Conservation (phyloP, 1,284 basidiomycete species). For the Puccinia polysora region DNA sequence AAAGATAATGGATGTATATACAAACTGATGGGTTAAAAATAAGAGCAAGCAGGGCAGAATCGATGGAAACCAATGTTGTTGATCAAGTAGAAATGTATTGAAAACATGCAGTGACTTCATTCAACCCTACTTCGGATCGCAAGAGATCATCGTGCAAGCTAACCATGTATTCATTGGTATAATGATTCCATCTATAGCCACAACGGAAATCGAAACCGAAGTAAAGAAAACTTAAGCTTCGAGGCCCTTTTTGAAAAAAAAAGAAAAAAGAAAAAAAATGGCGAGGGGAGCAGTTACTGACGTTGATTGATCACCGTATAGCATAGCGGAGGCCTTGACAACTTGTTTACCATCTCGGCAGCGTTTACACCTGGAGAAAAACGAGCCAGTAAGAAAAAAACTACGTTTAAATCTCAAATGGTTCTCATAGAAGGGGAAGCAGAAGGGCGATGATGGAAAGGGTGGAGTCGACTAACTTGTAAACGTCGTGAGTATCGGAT, state of each 20-base stretch:
- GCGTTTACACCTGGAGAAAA: conserved; percentile 57
- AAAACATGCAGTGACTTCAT: conserved; percentile 64
- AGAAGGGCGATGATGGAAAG: not conserved
- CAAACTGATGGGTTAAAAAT: no score
- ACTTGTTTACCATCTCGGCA: conserved; percentile 70
- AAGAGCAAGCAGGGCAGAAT: no score
- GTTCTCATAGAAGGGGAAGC: no score
- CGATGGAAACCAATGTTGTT: no score
- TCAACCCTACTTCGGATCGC: conserved; percentile 75
- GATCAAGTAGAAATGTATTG: conserved; percentile 50
- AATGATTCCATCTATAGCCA: conserved; percentile 85
- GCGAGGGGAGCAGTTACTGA: conserved; percentile 57
- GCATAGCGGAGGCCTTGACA: conserved; percentile 73
- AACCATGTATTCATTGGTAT: conserved; percentile 76
- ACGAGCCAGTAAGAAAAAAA: not conserved
- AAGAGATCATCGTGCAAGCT: conserved; percentile 93
- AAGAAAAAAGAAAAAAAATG: conserved; percentile 32
- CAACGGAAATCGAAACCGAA: conserved; percentile 10
- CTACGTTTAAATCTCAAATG: not conserved
- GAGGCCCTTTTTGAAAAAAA: not conserved
- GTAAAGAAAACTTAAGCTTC: not conserved
- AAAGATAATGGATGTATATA: no score
- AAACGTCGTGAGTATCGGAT: conserved; percentile 56
- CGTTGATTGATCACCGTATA: conserved; percentile 98
- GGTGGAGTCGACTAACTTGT: conserved; percentile 32